Conservation (phyloP, 2,329 filamentous ascomycete genomes). For the Calonectria montana region DNA sequence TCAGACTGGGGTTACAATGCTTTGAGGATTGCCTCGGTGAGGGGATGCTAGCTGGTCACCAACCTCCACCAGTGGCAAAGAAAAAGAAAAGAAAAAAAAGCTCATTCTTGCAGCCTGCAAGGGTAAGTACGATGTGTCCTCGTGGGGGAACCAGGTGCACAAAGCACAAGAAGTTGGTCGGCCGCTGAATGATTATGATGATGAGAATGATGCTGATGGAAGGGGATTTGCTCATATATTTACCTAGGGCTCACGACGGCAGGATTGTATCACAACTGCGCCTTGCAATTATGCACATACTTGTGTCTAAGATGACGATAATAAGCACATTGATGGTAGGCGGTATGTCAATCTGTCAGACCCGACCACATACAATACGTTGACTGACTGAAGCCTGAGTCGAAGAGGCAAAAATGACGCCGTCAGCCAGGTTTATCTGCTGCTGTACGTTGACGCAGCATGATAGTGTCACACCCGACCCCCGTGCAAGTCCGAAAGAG, state of each 20-base stretch:
- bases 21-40: constrained; percentile 7
- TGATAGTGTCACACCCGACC: constrained; percentile 5
- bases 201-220: not conserved
- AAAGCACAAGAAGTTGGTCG: not conserved
- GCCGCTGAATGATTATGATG: not conserved
- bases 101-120: constrained; percentile 10
- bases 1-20: constrained; percentile 21
- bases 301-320: not conserved
- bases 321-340: not conserved
- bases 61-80: constrained; percentile 11
- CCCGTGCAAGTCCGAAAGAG: constrained; percentile 1
- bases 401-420: not conserved
- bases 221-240: not conserved
- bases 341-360: not conserved
- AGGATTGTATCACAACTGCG: not conserved
- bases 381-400: constrained; percentile 9
- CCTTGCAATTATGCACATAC: not conserved
- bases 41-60: constrained; percentile 6
- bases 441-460: constrained; percentile 1
- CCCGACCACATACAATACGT: not conserved
- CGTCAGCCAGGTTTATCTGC: not conserved
- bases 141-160: not conserved
- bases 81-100: constrained; percentile 15
- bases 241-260: not conserved
- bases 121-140: constrained; percentile 18